These are phyloP conservation scores for Magnolia changhungtana DNA, from an alignment of 164 flowering plant species.

Conservation along the genomic window DNA sequence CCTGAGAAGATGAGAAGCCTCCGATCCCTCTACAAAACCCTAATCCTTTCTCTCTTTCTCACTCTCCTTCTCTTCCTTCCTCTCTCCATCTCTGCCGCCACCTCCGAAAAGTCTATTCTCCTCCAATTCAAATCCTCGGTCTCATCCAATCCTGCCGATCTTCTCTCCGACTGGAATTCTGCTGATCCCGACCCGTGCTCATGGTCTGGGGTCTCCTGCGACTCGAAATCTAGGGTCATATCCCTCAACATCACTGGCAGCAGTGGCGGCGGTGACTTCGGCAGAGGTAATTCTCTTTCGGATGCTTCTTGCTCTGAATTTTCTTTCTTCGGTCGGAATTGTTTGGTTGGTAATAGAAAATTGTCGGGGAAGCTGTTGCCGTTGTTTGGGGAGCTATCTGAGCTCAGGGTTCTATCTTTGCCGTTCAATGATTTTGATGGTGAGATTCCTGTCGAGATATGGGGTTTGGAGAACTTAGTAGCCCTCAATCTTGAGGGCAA, in stretches of 20 bases:
- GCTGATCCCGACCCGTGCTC: constrained; percentile 39
- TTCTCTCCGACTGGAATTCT: constrained; percentile 51
- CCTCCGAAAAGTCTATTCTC: constrained; percentile 36
- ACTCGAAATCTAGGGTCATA: constrained; percentile 39
- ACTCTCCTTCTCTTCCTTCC: constrained; percentile 12
- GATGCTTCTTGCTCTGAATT: constrained; percentile 29
- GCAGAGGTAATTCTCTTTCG: constrained; percentile 12
- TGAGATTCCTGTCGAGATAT: constrained; percentile 53
- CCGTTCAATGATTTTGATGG: constrained; percentile 54
- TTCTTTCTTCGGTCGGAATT: constrained; percentile 30
- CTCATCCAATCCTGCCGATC: constrained; percentile 47
- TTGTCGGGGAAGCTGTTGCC: constrained; percentile 48
- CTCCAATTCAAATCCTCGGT: constrained; percentile 51
- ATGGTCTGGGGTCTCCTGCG: constrained; percentile 73
- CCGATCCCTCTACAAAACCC: constrained; percentile 18
- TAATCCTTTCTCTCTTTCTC: constrained; percentile 10
- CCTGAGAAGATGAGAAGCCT: background rate
- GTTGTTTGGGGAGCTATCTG: constrained; percentile 35
- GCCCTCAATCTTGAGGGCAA: constrained; percentile 79
- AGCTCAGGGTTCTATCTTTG: constrained; percentile 64
- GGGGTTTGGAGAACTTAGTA: constrained; percentile 50
- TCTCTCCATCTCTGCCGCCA: background rate
- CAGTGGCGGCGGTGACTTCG: background rate
- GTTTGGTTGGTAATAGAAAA: constrained; percentile 18
- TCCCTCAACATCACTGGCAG: constrained; percentile 38